Conservation (phyloP, 2,329 filamentous ascomycete species). For the Alternaria angustiovoidea region DNA sequence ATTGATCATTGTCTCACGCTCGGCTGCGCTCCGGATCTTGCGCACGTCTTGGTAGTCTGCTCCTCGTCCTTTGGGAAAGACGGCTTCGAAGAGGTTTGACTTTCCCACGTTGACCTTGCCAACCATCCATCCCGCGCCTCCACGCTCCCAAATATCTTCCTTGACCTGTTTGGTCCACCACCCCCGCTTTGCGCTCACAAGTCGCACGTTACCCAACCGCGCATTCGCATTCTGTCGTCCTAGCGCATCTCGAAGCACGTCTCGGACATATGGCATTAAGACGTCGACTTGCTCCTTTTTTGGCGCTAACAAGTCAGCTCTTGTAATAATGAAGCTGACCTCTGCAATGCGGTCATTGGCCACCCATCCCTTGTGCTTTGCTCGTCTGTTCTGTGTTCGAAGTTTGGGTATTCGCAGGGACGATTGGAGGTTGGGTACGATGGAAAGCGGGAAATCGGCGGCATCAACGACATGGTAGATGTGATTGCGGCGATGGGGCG, state of each 20-base stretch:
- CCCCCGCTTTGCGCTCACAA: slow-evolving; percentile 82
- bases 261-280: slow-evolving; percentile 84
- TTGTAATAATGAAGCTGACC: slow-evolving; percentile 89
- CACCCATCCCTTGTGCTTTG: slow-evolving; percentile 71
- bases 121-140: slow-evolving; percentile 92
- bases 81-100: slow-evolving; percentile 84
- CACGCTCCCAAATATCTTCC: slow-evolving; percentile 82
- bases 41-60: slow-evolving; percentile 48
- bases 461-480: slow-evolving; percentile 96
- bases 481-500: slow-evolving; percentile 89
- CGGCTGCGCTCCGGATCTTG: slow-evolving; percentile 44
- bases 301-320: slow-evolving; percentile 85
- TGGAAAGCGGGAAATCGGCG: slow-evolving; percentile 94
- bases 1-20: slow-evolving; percentile 43
- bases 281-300: slow-evolving; percentile 83
- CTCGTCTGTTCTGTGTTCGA: slow-evolving; percentile 81
- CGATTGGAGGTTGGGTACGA: slow-evolving; percentile 78
- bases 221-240: slow-evolving; percentile 71
- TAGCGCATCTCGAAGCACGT: slow-evolving; percentile 79
- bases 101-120: slow-evolving; percentile 99
- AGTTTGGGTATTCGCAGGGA: slow-evolving; percentile 76
- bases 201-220: slow-evolving; percentile 86
- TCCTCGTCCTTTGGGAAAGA: slow-evolving; percentile 76
- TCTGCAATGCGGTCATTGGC: slow-evolving; percentile 72
- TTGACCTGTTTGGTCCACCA: slow-evolving; percentile 94